Evolutionary conservation across 306 rosid species (phyloP).

Genomic region (Vigna radiata): DNA sequence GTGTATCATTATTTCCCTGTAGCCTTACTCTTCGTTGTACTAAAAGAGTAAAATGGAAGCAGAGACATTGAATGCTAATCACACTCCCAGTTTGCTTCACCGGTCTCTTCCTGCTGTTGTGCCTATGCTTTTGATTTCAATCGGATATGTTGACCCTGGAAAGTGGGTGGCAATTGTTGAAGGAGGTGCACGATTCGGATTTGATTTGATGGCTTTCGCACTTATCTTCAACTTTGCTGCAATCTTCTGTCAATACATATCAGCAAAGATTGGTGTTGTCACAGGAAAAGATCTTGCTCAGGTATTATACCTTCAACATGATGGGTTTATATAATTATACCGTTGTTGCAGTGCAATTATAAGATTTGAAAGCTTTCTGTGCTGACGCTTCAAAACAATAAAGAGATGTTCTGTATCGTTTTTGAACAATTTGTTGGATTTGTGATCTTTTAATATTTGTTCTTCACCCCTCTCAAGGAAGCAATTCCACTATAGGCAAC

Average conservation of each 20-base stretch:
- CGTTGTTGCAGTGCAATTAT: background rate
- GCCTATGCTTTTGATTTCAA: slow-evolving; percentile 73
- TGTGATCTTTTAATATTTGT: slow-evolving; percentile 7
- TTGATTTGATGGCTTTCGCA: slow-evolving; percentile 66
- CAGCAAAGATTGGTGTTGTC: slow-evolving; percentile 79
- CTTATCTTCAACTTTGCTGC: slow-evolving; percentile 84
- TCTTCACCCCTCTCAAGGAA: background rate
- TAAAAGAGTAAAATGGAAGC: slow-evolving; percentile 64
- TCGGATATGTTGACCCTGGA: slow-evolving; percentile 95
- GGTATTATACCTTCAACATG: slow-evolving; percentile 57
- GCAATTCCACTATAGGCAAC: slow-evolving; percentile 17
- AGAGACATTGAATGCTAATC: slow-evolving; percentile 41
- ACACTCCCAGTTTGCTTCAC: slow-evolving; percentile 46
- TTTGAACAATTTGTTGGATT: slow-evolving; percentile 32
- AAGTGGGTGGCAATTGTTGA: slow-evolving; percentile 90
- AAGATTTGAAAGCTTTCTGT: background rate
- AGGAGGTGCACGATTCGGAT: slow-evolving; percentile 85
- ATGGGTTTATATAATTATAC: slow-evolving; percentile 14
- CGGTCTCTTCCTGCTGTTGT: slow-evolving; percentile 65
- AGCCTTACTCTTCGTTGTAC: slow-evolving; percentile 43
- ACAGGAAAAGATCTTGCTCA: slow-evolving; percentile 92
- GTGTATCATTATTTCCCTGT: slow-evolving; percentile 37
- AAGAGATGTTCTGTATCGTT: background rate
- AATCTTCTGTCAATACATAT: slow-evolving; percentile 79
- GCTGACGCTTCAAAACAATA: background rate